These are phyloP conservation scores for Picea abies DNA, from an alignment of 83 land plant species.

Conservation along the genomic window DNA sequence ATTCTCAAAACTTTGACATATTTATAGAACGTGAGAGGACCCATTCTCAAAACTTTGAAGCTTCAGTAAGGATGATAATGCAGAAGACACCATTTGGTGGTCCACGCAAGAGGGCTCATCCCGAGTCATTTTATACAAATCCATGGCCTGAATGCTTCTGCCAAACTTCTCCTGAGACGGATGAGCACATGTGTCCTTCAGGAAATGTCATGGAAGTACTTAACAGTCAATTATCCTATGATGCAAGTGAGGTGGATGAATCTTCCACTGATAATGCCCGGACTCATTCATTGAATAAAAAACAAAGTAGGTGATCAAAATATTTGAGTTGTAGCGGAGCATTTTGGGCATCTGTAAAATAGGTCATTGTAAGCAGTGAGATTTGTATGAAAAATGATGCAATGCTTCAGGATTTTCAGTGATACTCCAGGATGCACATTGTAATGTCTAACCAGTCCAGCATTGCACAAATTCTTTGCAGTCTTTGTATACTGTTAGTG, in stretches of 20 bases:
- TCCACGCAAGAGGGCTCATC: constrained; percentile 61
- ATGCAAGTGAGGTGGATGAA: constrained; percentile 7
- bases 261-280: neutral
- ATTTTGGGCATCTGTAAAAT: constrained; percentile 1
- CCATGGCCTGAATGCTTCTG: constrained; percentile 99
- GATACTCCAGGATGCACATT: neutral
- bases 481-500: no score
- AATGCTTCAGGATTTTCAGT: neutral
- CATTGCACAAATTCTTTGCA: no score
- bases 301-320: neutral
- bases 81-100: constrained; percentile 59
- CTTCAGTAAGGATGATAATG: constrained; percentile 66
- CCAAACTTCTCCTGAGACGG: constrained; percentile 36
- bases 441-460: neutral
- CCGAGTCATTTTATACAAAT: constrained; percentile 95
- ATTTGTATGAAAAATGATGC: neutral
- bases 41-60: no score
- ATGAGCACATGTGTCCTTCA: constrained; percentile 65
- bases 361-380: neutral
- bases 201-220: constrained; percentile 41
- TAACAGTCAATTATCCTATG: constrained; percentile 27
- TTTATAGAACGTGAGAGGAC: no score
- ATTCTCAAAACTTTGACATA: constrained; percentile 57
- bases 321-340: neutral
- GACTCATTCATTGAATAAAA: constrained; percentile 6